These are phyloP conservation scores for Trifolium dubium DNA, from an alignment of 306 rosid species.

Conservation along the genomic window DNA sequence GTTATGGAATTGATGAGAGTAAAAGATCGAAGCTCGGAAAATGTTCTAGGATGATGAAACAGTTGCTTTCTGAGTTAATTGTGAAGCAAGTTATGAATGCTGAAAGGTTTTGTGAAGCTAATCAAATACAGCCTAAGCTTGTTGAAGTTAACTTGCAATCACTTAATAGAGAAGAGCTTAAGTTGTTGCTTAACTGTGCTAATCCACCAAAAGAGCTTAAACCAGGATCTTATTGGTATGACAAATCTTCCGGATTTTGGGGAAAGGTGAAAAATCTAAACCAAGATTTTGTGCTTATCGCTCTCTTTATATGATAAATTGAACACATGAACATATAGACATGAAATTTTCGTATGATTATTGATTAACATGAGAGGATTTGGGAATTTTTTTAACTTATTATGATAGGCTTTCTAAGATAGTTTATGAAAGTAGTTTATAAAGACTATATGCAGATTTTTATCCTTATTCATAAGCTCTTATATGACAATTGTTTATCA, in stretches of 20 bases:
- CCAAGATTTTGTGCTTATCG: neutral
- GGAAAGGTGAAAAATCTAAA: constrained; percentile 68
- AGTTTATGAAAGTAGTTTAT: neutral
- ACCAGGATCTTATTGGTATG: constrained; percentile 88
- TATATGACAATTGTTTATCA: neutral
- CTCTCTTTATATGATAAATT: neutral
- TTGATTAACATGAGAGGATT: neutral
- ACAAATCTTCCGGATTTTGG: constrained; percentile 83
- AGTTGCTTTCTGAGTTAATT: constrained; percentile 53
- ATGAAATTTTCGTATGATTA: neutral
- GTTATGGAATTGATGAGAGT: constrained; percentile 59
- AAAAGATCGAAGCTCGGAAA: constrained; percentile 62
- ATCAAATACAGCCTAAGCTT: constrained; percentile 60
- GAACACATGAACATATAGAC: neutral
- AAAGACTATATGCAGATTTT: neutral
- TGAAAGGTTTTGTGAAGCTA: constrained; percentile 61
- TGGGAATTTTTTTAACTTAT: neutral
- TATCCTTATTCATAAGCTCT: neutral
- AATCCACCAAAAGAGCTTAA: constrained; percentile 69
- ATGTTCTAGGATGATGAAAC: constrained; percentile 64
- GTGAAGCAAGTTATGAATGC: constrained; percentile 52
- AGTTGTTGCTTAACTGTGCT: constrained; percentile 47
- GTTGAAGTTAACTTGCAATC: constrained; percentile 57
- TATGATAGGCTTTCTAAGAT: neutral
- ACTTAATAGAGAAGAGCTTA: constrained; percentile 53